A percentile compares a stretch with the other conserved stretches of the same genome.
Evolutionary conservation across 1,284 basidiomycete species (phyloP).

Genomic region (Macrocystidia cucumis): DNA sequence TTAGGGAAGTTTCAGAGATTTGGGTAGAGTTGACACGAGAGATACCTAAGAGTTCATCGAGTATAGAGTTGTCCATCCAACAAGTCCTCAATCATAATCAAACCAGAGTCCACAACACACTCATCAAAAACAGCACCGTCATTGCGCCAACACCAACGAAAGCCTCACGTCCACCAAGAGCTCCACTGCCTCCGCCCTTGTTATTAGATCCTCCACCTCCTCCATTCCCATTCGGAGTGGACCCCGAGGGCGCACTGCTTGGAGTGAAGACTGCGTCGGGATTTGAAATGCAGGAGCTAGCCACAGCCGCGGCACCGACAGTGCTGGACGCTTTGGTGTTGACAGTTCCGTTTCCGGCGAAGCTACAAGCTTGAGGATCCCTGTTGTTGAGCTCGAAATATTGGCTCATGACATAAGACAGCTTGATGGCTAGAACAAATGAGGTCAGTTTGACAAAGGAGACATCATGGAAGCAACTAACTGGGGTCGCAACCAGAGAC

Average conservation of each 20-base stretch:
- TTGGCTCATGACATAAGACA: constrained; percentile 79
- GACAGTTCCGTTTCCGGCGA: constrained; percentile 78
- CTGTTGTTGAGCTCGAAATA: constrained; percentile 67
- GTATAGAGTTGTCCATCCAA: no score
- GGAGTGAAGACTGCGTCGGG: constrained; percentile 67
- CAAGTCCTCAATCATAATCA: no score
- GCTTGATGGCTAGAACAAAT: constrained; percentile 49
- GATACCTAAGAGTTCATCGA: no score
- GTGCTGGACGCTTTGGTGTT: constrained; percentile 49
- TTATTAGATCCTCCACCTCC: constrained; percentile 15
- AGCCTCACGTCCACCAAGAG: constrained; percentile 12
- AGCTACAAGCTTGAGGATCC: constrained; percentile 59
- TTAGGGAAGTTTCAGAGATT: no score
- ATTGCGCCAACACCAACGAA: constrained; percentile 20
- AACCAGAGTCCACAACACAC: constrained; percentile 37
- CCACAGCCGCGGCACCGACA: constrained; percentile 51
- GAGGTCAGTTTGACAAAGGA: background rate
- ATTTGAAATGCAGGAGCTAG: constrained; percentile 63
- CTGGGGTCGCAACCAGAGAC: constrained; percentile 72
- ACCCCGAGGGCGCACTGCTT: constrained; percentile 26
- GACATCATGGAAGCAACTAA: constrained; percentile 26
- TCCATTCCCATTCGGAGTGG: no score
- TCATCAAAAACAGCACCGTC: constrained; percentile 23
- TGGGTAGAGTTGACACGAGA: no score
- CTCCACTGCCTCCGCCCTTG: constrained; percentile 13